These are phyloP conservation scores for Guadua angustifolia DNA, from an alignment of 176 grass and related monocot genomes.

Conservation along the genomic window DNA sequence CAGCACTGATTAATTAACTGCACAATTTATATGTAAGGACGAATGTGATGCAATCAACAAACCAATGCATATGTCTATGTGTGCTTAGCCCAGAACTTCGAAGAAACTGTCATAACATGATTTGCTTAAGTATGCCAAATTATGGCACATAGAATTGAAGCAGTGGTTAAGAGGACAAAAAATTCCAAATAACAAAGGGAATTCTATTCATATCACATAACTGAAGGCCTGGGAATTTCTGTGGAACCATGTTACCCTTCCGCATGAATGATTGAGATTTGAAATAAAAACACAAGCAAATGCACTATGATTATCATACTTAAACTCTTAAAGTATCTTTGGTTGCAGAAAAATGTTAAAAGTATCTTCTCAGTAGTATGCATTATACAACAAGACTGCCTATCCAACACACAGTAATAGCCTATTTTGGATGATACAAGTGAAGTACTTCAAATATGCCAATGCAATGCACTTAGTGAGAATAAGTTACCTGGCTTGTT, in stretches of 20 bases:
- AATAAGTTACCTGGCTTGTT: slow-evolving; percentile 61
- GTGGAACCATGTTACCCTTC: background rate
- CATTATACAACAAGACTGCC: background rate
- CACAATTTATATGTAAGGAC: slow-evolving; percentile 24
- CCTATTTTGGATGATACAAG: slow-evolving; percentile 31
- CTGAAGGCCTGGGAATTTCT: background rate
- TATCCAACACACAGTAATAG: background rate
- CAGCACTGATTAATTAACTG: background rate
- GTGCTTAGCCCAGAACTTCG: slow-evolving; percentile 14
- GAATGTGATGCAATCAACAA: background rate
- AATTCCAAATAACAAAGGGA: background rate
- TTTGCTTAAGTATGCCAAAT: slow-evolving; percentile 18
- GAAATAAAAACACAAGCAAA: background rate
- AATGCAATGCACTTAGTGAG: slow-evolving; percentile 20
- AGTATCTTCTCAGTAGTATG: background rate
- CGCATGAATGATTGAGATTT: background rate
- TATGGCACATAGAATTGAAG: slow-evolving; percentile 20
- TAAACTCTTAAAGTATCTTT: slow-evolving; percentile 10
- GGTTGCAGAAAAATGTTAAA: background rate
- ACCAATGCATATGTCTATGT: slow-evolving; percentile 10
- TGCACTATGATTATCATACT: background rate
- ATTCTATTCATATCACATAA: slow-evolving; percentile 1
- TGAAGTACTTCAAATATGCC: background rate
- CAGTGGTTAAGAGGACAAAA: background rate
- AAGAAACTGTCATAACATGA: slow-evolving; percentile 4